A percentile compares a stretch with the other conserved stretches of the same genome.
Evolutionary conservation across 2,329 filamentous ascomycete species (phyloP).

Genomic region (Akanthomyces uredinophilus): DNA sequence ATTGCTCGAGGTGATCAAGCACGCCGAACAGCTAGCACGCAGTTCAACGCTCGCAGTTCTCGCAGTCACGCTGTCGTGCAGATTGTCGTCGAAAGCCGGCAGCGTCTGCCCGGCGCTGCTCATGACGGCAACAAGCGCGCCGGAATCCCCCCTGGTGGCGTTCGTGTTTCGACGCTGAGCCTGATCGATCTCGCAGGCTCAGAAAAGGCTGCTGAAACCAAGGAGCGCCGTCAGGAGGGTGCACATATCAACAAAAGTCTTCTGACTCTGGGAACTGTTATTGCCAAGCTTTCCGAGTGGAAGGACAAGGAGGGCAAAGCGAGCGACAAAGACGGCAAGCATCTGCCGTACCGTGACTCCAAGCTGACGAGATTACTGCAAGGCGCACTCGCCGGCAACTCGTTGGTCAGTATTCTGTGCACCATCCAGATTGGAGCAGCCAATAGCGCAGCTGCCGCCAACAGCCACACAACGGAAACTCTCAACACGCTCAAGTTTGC

Average conservation of each 20-base stretch:
- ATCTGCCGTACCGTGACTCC: slow-evolving; percentile 94
- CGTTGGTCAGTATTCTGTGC: slow-evolving; percentile 93
- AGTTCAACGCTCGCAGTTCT: slow-evolving; percentile 94
- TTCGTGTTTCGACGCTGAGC: slow-evolving; percentile 90
- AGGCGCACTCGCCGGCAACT: slow-evolving; percentile 86
- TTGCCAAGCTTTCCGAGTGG: slow-evolving; percentile 82
- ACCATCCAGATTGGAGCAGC: slow-evolving; percentile 86
- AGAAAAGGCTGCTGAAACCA: slow-evolving; percentile 90
- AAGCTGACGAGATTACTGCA: slow-evolving; percentile 92
- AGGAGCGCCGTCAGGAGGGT: slow-evolving; percentile 88
- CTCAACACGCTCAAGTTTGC: slow-evolving; percentile 97
- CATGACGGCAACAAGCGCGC: slow-evolving; percentile 59
- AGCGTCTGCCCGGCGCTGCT: slow-evolving; percentile 61
- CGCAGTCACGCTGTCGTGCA: slow-evolving; percentile 98
- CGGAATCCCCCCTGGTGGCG: slow-evolving; percentile 73
- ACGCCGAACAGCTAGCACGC: slow-evolving; percentile 84
- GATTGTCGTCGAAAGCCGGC: slow-evolving; percentile 95
- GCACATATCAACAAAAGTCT: slow-evolving; percentile 98
- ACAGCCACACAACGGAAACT: slow-evolving; percentile 78
- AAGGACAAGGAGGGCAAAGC: slow-evolving; percentile 75
- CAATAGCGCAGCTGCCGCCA: slow-evolving; percentile 64
- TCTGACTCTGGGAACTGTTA: slow-evolving; percentile 90
- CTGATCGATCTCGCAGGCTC: slow-evolving; percentile 95
- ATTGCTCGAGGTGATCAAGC: slow-evolving; percentile 93
- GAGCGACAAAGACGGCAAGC: slow-evolving; percentile 78